A percentile compares a stretch with the other conserved stretches of the same genome.
phyloP scores from a whole-genome alignment of 768 basidiomycete species.

The Tylopilus rubrobrunneus region DNA sequence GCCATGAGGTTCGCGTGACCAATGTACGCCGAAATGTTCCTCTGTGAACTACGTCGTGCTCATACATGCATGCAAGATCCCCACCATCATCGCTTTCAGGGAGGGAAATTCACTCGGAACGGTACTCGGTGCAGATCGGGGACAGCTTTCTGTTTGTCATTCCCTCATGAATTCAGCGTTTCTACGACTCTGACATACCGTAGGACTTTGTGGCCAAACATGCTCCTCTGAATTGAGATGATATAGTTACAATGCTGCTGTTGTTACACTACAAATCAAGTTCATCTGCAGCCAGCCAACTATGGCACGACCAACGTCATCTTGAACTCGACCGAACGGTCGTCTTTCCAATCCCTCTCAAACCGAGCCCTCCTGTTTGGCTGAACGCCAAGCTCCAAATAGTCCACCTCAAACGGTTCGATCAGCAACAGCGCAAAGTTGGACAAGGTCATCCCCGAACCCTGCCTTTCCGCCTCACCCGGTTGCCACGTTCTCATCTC shows the following conservation, averaged over 20 bases:
- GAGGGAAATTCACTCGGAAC: not conserved
- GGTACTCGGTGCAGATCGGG: not conserved
- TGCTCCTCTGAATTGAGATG: not conserved
- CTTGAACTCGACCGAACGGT: slow-evolving; percentile 42
- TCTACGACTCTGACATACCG: not conserved
- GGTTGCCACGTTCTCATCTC: slow-evolving; percentile 62
- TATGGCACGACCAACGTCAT: slow-evolving; percentile 65
- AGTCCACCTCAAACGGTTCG: slow-evolving; percentile 48
- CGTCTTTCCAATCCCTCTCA: slow-evolving; percentile 34
- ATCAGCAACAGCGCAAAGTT: slow-evolving; percentile 74
- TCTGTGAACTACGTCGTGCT: not conserved
- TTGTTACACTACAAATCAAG: not conserved
- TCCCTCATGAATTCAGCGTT: not conserved
- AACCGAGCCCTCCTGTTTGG: slow-evolving; percentile 62
- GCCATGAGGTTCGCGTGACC: not conserved
- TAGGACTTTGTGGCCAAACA: not conserved
- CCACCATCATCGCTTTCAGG: not conserved
- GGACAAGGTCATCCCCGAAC: slow-evolving; percentile 49
- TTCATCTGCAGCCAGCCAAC: not conserved
- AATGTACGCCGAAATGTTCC: not conserved
- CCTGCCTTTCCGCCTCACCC: slow-evolving; percentile 39
- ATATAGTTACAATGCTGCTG: not conserved
- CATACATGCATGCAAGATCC: not conserved
- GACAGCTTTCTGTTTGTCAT: not conserved
- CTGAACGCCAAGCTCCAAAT: slow-evolving; percentile 53